phyloP scores from a whole-genome alignment of 2,329 filamentous ascomycete species.

The Nigrospora osmanthi region DNA sequence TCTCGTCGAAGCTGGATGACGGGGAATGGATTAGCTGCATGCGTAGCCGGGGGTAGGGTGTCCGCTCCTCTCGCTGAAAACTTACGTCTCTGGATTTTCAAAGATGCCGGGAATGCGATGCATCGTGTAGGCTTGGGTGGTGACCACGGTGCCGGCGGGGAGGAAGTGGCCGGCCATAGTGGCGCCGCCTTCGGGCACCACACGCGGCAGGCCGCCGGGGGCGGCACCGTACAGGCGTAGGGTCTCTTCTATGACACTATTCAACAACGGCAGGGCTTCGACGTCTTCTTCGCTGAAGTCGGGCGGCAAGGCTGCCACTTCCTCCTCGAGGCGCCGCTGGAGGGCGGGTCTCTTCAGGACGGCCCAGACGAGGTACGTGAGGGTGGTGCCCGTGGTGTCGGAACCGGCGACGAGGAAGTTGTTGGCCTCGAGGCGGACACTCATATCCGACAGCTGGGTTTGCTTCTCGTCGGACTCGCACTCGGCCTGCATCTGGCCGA shows the following conservation, averaged over 20 bases:
- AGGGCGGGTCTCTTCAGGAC: slow-evolving; percentile 22
- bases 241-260: slow-evolving; percentile 31
- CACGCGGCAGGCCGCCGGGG: slow-evolving; percentile 25
- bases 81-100: neutral
- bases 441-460: neutral
- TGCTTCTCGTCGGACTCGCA: neutral
- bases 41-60: too few species aligned
- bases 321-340: slow-evolving; percentile 7
- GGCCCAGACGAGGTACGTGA: slow-evolving; percentile 38
- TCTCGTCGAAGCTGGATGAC: neutral
- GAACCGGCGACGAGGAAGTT: slow-evolving; percentile 41
- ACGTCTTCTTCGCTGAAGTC: slow-evolving; percentile 7
- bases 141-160: slow-evolving; percentile 25
- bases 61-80: neutral
- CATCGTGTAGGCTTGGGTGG: slow-evolving; percentile 32
- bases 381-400: slow-evolving; percentile 41
- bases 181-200: slow-evolving; percentile 25
- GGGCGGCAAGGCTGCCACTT: neutral
- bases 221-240: slow-evolving; percentile 30
- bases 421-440: slow-evolving; percentile 23
- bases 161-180: slow-evolving; percentile 26
- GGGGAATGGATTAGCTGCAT: neutral
- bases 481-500: slow-evolving; percentile 1
- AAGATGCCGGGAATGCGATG: slow-evolving; percentile 24
- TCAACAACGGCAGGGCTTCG: slow-evolving; percentile 25